Evolutionary conservation across 768 basidiomycete genomes (phyloP), one percentile per base, ranked within the genome.

Genomic region (Cytidiella melzeri): DNA sequence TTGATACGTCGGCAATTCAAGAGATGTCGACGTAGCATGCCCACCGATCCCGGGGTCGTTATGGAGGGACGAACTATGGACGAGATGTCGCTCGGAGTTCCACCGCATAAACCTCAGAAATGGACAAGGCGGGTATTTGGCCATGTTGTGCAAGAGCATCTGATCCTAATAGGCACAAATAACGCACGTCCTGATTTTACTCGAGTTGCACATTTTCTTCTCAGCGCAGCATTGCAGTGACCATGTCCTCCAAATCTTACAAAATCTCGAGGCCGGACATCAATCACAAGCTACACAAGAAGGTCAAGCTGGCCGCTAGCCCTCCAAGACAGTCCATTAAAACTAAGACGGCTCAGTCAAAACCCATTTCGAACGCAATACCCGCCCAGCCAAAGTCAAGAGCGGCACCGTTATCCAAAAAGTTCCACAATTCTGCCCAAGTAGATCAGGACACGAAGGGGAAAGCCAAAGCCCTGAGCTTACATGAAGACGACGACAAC

Each of bases 391-490:
- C 45, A 34, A 7, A 7, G 30, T n/a, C n/a, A n/a, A n/a, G n/a
- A n/a, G 30, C 30, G 7, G 9, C 27, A n/a, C 38, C 27, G 20
- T 27, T n/a, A 21, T 50, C 19, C 45, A 19, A n/a, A 45, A 60
- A 48, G 53, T 57, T 45, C 40, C 41, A 3, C 44, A 37, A 26
- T 10, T 27, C 18, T 19, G 11, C 41, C 7, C 18, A 34, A 41
- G 37, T 10, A 18, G 20, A n/a, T 26, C 51, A 47, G 9, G 47
- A 18, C 47, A 42, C 24, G 24, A 60, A 63, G 26, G 46, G 52
- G 21, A 67, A 67, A 43, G 64, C 55, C 13, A 68, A 34, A 55
- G 60, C 64, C 39, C 57, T 36, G 51, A 46, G 19, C 21, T 28
- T 11, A n/a, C 40, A 13, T 54, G 53, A 37, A 25, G 18, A 48